phyloP scores from a whole-genome alignment of 345 rosid species.

The Euclidium syriacum region DNA sequence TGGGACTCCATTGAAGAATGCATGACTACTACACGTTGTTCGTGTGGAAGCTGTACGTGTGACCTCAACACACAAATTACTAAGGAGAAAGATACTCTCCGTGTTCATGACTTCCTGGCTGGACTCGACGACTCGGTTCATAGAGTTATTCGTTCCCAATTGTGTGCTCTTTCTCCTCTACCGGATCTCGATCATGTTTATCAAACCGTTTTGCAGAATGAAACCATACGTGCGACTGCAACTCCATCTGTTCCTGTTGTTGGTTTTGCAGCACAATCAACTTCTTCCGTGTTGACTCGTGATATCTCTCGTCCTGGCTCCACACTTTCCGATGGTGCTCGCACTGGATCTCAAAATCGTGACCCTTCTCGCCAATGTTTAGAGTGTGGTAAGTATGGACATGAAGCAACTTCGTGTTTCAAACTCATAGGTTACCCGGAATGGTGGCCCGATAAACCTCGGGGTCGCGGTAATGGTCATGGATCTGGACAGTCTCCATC shows the following conservation, averaged over 20 bases:
- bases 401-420: neutral
- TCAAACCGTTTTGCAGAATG: neutral
- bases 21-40: neutral
- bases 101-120: neutral
- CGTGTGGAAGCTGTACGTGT: neutral
- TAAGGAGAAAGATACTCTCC: neutral
- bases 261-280: neutral
- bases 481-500: too few species aligned
- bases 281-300: too few species aligned
- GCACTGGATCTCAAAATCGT: too few species aligned
- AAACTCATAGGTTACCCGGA: neutral
- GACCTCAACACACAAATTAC: neutral
- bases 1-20: neutral
- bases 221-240: neutral
- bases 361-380: neutral
- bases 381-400: neutral
- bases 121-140: neutral
- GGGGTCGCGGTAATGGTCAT: too few species aligned
- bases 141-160: neutral
- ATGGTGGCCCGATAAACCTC: too few species aligned
- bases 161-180: neutral
- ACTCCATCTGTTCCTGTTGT: neutral
- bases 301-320: too few species aligned
- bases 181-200: neutral
- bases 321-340: too few species aligned